Base-by-base conservation (phyloP, 345 rosid genomes). In the Excoecaria cochinchinensis region DNA sequence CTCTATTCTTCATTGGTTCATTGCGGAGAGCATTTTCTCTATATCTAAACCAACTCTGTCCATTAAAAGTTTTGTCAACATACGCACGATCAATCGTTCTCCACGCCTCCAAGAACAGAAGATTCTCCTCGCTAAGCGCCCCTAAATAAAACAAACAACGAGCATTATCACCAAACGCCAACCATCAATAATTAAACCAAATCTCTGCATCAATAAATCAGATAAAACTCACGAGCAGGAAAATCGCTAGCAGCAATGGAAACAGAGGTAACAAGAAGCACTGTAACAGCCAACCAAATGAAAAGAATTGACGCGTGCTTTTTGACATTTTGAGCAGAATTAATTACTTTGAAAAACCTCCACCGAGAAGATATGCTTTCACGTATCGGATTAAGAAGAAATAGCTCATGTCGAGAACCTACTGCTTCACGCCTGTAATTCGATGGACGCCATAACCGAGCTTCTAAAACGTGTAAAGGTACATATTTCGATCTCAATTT, bases 1-100 rank as follows among this genome's bases (percentile, higher is more conserved):
- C 89, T 71, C 97, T 80, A 6, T 86, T 86, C 80, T 90, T 92
- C 98, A 92, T 95, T 3, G 94, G 93, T 74, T 92, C 99, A 76
- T 84, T 91, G 53, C 89, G 92, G 74, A 95, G 76, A 11, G 97
- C 98, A 80, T 87, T 82, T 82, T 95, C 98, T 87, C 99, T 88
- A 63, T 95, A 95, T 63, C 93, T 92, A 84, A 95, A 95, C 99
- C 99, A 92, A 82, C 95, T 91, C 80, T 95, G 99, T 9, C 97
- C 99, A 76, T 95, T 95, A 76, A 95, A 95, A 59, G 87, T 88
- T 77, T 95, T 95, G 78, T 95, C 99, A 17, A 92, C 77, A 76
- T 89, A 95, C 0, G 99, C 97, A 47, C 96, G 97, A 77, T 92
- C 99, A 79, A 95, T 91, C 14, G 95, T 90, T 73, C 99, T 91